A percentile compares a stretch with the other conserved stretches of the same genome.
Conservation (phyloP, 208 protist species). For the Tritrichomonas foetus region DNA sequence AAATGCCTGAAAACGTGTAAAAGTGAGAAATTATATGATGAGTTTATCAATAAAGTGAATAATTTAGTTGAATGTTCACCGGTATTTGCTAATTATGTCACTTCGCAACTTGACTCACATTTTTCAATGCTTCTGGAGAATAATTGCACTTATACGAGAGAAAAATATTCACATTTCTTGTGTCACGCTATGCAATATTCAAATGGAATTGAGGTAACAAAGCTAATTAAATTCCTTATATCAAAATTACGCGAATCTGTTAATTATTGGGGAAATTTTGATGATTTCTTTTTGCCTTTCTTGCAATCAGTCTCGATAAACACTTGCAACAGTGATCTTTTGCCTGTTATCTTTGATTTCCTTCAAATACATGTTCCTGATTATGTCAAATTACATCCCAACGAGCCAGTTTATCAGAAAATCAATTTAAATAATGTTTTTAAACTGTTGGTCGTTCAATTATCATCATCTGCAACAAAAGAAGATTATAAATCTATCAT, state of each 20-base stretch:
- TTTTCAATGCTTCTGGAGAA: neutral
- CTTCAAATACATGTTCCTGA: neutral
- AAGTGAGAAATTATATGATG: neutral
- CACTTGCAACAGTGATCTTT: neutral
- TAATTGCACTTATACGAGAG: neutral
- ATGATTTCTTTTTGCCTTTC: conserved; percentile 6
- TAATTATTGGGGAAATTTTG: conserved; percentile 15
- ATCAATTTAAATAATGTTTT: conserved; percentile 5
- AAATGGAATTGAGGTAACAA: neutral
- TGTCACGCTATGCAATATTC: neutral
- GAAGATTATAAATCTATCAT: neutral
- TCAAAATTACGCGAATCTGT: neutral
- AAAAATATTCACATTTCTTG: neutral
- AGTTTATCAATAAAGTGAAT: neutral
- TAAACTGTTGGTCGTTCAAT: neutral
- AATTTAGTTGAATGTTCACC: neutral
- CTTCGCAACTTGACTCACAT: neutral
- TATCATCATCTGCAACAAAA: neutral
- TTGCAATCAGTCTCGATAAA: neutral
- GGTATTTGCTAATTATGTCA: neutral
- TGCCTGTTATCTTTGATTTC: neutral
- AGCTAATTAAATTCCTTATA: neutral
- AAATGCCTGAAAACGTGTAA: neutral
- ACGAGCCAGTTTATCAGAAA: neutral
- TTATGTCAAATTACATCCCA: neutral